These are phyloP conservation scores for Racocetra persica DNA, from an alignment of 371 early-diverging fungal genomes.

Conservation along the genomic window DNA sequence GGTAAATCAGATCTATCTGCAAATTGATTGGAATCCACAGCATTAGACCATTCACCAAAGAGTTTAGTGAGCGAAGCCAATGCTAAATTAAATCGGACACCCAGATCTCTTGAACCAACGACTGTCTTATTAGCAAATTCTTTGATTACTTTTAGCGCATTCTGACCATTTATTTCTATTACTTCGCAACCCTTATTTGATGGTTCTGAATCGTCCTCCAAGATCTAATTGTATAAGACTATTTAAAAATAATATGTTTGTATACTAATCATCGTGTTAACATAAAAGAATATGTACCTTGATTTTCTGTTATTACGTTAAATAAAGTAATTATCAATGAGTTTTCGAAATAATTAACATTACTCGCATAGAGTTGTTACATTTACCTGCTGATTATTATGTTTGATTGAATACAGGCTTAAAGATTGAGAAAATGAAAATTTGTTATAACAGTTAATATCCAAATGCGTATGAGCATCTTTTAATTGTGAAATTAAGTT, in stretches of 20 bases:
- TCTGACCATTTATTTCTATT: neutral
- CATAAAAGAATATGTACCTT: too few species aligned
- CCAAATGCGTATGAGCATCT: neutral
- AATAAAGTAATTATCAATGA: too few species aligned
- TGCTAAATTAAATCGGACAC: constrained; percentile 11
- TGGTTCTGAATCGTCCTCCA: neutral
- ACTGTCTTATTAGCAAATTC: neutral
- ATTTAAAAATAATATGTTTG: neutral
- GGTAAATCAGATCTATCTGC: neutral
- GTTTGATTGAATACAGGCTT: neutral
- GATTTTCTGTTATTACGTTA: too few species aligned
- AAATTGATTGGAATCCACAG: neutral
- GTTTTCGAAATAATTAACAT: too few species aligned
- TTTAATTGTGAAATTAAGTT: neutral
- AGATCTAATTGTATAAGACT: neutral
- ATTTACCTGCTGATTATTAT: too few species aligned
- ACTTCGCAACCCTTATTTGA: constrained; percentile 16
- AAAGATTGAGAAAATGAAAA: neutral
- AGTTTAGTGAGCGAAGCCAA: neutral
- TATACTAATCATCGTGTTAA: neutral
- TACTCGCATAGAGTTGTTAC: too few species aligned
- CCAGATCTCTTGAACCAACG: constrained; percentile 15
- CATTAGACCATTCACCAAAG: neutral
- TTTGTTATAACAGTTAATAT: neutral
- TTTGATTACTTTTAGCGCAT: neutral